Evolutionary conservation across 2,329 filamentous ascomycete genomes (phyloP), one percentile per base, ranked within the genome.

Genomic region (Cladosporium austrohemisphaericum): DNA sequence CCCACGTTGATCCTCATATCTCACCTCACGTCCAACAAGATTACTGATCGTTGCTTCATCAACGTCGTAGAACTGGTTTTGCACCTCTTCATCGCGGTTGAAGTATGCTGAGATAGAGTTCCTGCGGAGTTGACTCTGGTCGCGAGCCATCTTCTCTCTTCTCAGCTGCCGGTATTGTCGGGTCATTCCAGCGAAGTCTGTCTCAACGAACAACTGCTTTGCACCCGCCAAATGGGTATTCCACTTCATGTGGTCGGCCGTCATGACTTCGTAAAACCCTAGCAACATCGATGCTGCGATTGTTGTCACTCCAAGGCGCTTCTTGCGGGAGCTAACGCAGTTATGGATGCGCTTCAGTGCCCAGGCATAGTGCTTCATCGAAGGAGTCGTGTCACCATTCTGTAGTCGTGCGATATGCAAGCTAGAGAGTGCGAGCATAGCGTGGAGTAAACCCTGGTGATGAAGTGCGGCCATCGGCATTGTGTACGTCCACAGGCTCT

Each of bases 231-330:
- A 74, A 68, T 97, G 93, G 54, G 87, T 92, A 61, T 88, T 93
- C 93, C 93, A 98, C 66, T 95, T 95, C 49, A 86, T 83, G 60
- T 97, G 92, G 57, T 98, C 92, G 18, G 90, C 92, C 28, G 86
- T 86, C 84, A 92, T 93, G 14, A 96, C 88, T 66, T 97, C 93
- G 61, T 95, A 97, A 65, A 90, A 97, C 0, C 84, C 88, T 6
- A 98, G 76, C 6, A 97, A 73, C 28, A 96, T 74, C 0, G 88
- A 90, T 2, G 91, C 90, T 6, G 91, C 92, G n/a, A 97, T 73
- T 0, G 90, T 96, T 1, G 88, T 83, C 7, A 88, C 80, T 49
- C 89, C 83, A 7, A 84, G 82, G 46, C 90, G 81, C 59, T 83
- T 82, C 37, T 75, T 76, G 0, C 82, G 26, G 13, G 47, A 50